Percentiles rank a stretch among this genome's conserved stretches.
Conservation (phyloP, 2,329 filamentous ascomycete genomes). For the Penicillium vulpinum region DNA sequence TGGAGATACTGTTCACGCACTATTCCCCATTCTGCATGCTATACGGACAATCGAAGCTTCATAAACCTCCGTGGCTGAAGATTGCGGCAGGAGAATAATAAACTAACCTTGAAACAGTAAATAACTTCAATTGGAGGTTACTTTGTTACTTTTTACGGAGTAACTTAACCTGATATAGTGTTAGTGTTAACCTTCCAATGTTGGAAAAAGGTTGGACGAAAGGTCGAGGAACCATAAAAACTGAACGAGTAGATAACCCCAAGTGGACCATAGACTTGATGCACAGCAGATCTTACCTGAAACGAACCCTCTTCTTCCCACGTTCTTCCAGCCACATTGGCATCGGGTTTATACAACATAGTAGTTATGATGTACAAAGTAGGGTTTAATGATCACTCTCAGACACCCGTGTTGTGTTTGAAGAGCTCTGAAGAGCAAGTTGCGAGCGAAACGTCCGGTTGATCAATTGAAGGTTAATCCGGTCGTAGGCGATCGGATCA, state of each 20-base stretch:
- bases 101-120: constrained; percentile 5
- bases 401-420: background rate
- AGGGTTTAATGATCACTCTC: background rate
- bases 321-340: constrained; percentile 13
- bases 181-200: background rate
- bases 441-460: background rate
- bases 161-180: background rate
- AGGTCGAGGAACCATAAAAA: background rate
- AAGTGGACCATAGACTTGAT: constrained; percentile 4
- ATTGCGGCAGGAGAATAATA: background rate
- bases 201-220: background rate
- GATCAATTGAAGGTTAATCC: constrained; percentile 2
- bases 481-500: background rate
- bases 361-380: background rate
- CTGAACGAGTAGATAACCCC: background rate
- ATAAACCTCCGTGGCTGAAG: background rate
- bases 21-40: background rate
- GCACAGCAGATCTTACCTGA: constrained; percentile 21
- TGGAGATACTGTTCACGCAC: background rate
- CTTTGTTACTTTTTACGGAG: constrained; percentile 2
- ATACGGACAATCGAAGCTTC: background rate
- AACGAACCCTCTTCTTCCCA: constrained; percentile 1
- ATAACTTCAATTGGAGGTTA: constrained; percentile 19
- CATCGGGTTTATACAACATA: background rate
- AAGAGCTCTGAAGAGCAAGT: background rate